Percentiles rank a stretch among this genome's conserved stretches.
phyloP scores from a whole-genome alignment of 768 basidiomycete species.

The Boletus vinaceobasis region DNA sequence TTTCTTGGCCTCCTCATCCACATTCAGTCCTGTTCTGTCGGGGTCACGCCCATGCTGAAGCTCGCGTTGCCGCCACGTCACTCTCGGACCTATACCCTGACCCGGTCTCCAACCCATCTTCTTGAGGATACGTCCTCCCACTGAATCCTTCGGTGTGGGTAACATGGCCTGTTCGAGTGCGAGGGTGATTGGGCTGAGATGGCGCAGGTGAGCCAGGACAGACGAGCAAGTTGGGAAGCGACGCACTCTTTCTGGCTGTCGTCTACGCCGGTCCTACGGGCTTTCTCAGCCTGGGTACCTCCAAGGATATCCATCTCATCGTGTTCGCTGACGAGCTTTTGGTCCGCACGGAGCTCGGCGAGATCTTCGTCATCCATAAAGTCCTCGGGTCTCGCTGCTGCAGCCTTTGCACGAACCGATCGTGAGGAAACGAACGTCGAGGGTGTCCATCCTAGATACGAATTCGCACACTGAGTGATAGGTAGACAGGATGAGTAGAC shows the following conservation, averaged over 20 bases:
- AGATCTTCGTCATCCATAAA: constrained; percentile 99
- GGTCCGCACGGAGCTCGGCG: constrained; percentile 70
- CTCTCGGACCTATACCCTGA: constrained; percentile 89
- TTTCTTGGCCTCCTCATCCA: constrained; percentile 79
- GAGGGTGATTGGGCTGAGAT: constrained; percentile 54
- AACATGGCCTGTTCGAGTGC: constrained; percentile 65
- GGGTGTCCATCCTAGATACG: constrained; percentile 82
- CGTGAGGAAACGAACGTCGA: constrained; percentile 91
- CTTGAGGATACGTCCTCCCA: constrained; percentile 81
- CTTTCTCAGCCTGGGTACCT: constrained; percentile 49
- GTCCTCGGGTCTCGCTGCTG: constrained; percentile 72
- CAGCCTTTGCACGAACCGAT: constrained; percentile 59
- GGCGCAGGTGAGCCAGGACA: not conserved
- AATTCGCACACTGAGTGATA: not conserved
- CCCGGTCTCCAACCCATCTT: constrained; percentile 96
- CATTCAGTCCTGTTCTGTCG: constrained; percentile 41
- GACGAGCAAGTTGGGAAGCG: not conserved
- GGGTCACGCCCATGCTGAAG: constrained; percentile 59
- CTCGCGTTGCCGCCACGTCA: constrained; percentile 72
- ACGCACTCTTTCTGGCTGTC: constrained; percentile 41
- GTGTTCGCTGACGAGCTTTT: constrained; percentile 72
- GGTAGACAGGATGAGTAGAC: constrained; percentile 8
- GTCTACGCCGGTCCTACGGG: constrained; percentile 31
- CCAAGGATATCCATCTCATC: constrained; percentile 71
- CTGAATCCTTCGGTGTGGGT: constrained; percentile 72